These are phyloP conservation scores for Brassica incana DNA, from an alignment of 345 rosid species.

Conservation along the genomic window DNA sequence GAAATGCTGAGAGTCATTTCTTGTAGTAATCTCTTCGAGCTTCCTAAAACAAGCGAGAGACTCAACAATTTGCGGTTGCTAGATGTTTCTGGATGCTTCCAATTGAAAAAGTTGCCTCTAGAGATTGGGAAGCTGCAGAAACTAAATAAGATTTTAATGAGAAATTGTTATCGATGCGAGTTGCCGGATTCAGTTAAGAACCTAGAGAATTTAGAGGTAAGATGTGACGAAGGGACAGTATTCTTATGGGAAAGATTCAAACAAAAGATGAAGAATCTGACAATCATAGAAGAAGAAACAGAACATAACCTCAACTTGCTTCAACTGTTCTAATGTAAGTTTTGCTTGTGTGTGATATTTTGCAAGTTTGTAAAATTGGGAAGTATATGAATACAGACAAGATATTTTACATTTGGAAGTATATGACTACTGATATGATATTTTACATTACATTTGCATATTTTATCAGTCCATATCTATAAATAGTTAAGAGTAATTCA, in stretches of 20 bases:
- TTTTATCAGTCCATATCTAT: too few relatives aligned
- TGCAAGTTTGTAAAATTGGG: slow-evolving; percentile 10
- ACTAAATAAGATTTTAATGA: slow-evolving; percentile 50
- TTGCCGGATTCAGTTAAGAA: slow-evolving; percentile 44
- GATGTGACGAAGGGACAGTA: slow-evolving; percentile 53
- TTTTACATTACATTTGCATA: too few relatives aligned
- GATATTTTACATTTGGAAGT: too few relatives aligned
- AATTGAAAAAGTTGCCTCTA: slow-evolving; percentile 42
- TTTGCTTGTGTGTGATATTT: background rate
- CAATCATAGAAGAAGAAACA: slow-evolving; percentile 30
- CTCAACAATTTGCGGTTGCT: slow-evolving; percentile 35
- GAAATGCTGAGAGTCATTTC: slow-evolving; percentile 49
- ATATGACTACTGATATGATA: too few relatives aligned
- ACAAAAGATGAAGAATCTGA: slow-evolving; percentile 31
- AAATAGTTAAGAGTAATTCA: too few relatives aligned
- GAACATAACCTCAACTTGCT: slow-evolving; percentile 39
- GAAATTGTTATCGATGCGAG: slow-evolving; percentile 45
- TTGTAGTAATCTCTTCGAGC: slow-evolving; percentile 43
- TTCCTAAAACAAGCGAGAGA: slow-evolving; percentile 48
- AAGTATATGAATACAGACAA: too few relatives aligned
- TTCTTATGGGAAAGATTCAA: slow-evolving; percentile 41
- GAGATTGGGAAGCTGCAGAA: slow-evolving; percentile 46
- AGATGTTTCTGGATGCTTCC: slow-evolving; percentile 42
- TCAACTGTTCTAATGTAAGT: slow-evolving; percentile 5
- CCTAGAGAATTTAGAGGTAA: slow-evolving; percentile 45